Percentiles rank a stretch among this genome's conserved stretches.
Evolutionary conservation across 331 rosid genomes (phyloP).

Genomic region (Acacia pycnantha): DNA sequence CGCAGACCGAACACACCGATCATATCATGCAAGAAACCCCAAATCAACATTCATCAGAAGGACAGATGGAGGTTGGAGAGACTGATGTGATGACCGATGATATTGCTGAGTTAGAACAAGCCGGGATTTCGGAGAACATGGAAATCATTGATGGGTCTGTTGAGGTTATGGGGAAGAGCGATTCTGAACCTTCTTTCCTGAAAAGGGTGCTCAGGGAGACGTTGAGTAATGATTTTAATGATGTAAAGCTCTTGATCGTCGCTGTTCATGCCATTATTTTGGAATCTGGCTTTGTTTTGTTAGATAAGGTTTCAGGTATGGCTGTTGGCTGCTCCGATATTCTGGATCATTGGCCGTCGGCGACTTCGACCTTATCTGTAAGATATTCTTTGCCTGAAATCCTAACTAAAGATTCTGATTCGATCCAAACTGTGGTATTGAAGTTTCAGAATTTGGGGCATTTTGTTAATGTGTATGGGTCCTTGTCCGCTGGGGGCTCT

Average conservation of each 20-base stretch:
- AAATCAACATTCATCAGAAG: constrained; percentile 1
- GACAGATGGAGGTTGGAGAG: background rate
- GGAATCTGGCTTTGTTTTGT: constrained; percentile 72
- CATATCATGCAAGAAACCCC: constrained; percentile 11
- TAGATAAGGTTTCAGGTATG: constrained; percentile 42
- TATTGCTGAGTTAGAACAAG: constrained; percentile 8
- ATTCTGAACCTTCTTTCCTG: constrained; percentile 47
- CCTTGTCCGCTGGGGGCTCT: constrained; percentile 42
- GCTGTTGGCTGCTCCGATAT: constrained; percentile 29
- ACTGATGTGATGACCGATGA: background rate
- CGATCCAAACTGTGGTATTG: constrained; percentile 38
- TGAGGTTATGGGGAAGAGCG: constrained; percentile 23
- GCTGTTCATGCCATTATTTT: constrained; percentile 64
- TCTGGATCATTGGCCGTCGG: constrained; percentile 39
- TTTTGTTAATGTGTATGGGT: constrained; percentile 57
- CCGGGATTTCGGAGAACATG: constrained; percentile 20
- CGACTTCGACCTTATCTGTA: constrained; percentile 40
- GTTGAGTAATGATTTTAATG: constrained; percentile 34
- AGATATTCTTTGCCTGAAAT: constrained; percentile 66
- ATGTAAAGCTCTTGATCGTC: constrained; percentile 45
- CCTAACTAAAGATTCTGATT: constrained; percentile 25
- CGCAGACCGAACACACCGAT: background rate
- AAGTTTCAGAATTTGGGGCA: constrained; percentile 65
- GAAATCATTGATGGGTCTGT: constrained; percentile 40
- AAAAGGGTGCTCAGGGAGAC: constrained; percentile 52